These are phyloP conservation scores for Coemansia asiatica DNA, from an alignment of 192 early-diverging fungal species.

Conservation along the genomic window DNA sequence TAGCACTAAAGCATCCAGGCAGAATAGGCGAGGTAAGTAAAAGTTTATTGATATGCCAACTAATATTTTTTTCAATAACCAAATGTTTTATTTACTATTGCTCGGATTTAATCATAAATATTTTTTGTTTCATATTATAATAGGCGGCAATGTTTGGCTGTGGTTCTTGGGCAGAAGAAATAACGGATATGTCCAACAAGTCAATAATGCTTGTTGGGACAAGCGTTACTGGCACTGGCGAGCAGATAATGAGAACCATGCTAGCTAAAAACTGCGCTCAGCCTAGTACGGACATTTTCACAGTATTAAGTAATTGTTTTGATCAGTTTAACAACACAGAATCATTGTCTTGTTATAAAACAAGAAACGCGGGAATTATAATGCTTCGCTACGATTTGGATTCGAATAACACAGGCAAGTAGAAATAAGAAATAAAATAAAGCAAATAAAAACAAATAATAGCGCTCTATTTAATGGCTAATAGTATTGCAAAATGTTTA, in stretches of 20 bases:
- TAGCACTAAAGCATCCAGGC: constrained; percentile 79
- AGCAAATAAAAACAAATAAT: not conserved
- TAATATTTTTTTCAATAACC: too few species aligned
- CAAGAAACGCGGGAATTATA: constrained; percentile 27
- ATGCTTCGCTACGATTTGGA: constrained; percentile 26
- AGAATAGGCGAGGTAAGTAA: constrained; percentile 77
- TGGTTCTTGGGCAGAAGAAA: constrained; percentile 76
- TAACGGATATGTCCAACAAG: not conserved
- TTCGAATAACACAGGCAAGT: constrained; percentile 17
- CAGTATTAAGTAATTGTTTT: constrained; percentile 19
- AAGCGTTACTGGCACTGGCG: constrained; percentile 73
- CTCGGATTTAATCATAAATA: not conserved
- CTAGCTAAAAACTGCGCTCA: constrained; percentile 64
- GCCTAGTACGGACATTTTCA: constrained; percentile 19
- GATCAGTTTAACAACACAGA: constrained; percentile 10
- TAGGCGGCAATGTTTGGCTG: constrained; percentile 81
- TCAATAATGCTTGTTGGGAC: constrained; percentile 55
- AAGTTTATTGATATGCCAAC: not conserved
- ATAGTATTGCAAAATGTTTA: not conserved
- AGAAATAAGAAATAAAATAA: too few species aligned
- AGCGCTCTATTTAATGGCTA: not conserved
- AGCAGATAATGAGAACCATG: constrained; percentile 78
- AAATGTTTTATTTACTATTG: too few species aligned
- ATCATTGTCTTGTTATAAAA: constrained; percentile 3
- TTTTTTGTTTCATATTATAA: not conserved